phyloP scores from a whole-genome alignment of 2,329 filamentous ascomycete genomes.

The Fusarium stilboides region DNA sequence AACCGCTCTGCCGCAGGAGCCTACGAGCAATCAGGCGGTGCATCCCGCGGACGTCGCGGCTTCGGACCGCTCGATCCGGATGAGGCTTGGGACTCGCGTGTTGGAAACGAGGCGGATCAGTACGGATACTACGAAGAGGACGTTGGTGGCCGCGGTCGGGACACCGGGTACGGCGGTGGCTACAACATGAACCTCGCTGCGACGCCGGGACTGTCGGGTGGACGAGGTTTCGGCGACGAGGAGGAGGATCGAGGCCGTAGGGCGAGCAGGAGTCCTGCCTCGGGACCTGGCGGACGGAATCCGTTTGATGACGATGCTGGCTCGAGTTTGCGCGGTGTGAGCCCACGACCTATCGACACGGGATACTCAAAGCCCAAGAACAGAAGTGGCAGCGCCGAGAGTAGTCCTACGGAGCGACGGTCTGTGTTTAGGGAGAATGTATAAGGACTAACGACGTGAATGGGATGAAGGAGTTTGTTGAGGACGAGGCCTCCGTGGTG shows the following conservation, averaged over 20 bases:
- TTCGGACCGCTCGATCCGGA: slow-evolving; percentile 83
- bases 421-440: slow-evolving; percentile 81
- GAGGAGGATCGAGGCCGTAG: slow-evolving; percentile 60
- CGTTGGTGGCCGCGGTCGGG: slow-evolving; percentile 53
- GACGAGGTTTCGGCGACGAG: slow-evolving; percentile 43
- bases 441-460: slow-evolving; percentile 53
- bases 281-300: slow-evolving; percentile 61
- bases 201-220: slow-evolving; percentile 51
- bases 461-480: neutral
- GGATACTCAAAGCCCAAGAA: slow-evolving; percentile 52
- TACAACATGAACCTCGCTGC: slow-evolving; percentile 67
- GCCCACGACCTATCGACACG: slow-evolving; percentile 79
- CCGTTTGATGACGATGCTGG: slow-evolving; percentile 81
- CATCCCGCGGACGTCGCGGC: slow-evolving; percentile 64
- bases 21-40: slow-evolving; percentile 74
- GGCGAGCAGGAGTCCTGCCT: slow-evolving; percentile 61
- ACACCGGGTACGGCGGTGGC: slow-evolving; percentile 55
- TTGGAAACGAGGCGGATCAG: slow-evolving; percentile 79
- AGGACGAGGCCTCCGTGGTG: neutral
- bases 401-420: slow-evolving; percentile 77
- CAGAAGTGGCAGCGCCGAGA: slow-evolving; percentile 57
- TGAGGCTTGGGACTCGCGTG: slow-evolving; percentile 87
- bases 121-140: slow-evolving; percentile 81
- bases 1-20: slow-evolving; percentile 77
- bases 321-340: slow-evolving; percentile 78